Evolutionary conservation across 768 basidiomycete species (phyloP).

Genomic region (Lactifluus echinatus): DNA sequence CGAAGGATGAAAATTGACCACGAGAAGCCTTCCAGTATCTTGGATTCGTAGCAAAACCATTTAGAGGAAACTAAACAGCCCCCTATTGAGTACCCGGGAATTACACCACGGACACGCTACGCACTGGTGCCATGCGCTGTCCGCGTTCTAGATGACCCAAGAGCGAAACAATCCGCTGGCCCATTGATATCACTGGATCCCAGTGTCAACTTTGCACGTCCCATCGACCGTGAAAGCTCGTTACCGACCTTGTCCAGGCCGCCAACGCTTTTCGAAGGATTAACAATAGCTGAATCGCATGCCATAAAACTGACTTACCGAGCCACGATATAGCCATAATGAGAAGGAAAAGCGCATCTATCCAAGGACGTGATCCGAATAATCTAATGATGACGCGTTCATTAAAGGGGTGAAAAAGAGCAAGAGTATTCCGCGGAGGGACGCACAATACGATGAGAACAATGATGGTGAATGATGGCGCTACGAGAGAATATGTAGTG

Average conservation of each 20-base stretch:
- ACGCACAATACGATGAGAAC: constrained; percentile 1
- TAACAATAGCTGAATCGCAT: neutral
- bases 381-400: constrained; percentile 33
- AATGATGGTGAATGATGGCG: constrained; percentile 47
- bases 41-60: constrained; percentile 71
- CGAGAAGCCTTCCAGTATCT: constrained; percentile 68
- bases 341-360: constrained; percentile 49
- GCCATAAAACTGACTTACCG: constrained; percentile 35
- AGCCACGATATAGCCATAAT: constrained; percentile 60
- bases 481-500: constrained; percentile 57
- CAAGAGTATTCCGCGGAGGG: neutral
- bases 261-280: constrained; percentile 46
- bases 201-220: neutral
- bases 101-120: constrained; percentile 19
- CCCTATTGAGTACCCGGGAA: constrained; percentile 8
- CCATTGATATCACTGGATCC: constrained; percentile 62
- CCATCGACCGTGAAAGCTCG: neutral
- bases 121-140: constrained; percentile 51
- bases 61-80: constrained; percentile 40
- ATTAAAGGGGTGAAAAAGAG: neutral
- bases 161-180: constrained; percentile 48
- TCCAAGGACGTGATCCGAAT: constrained; percentile 60
- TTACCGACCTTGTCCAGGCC: constrained; percentile 36
- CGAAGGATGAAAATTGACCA: constrained; percentile 60
- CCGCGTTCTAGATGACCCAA: constrained; percentile 30